Conservation (phyloP, 2,329 filamentous ascomycete genomes). For the Sporothrix variecibatus region DNA sequence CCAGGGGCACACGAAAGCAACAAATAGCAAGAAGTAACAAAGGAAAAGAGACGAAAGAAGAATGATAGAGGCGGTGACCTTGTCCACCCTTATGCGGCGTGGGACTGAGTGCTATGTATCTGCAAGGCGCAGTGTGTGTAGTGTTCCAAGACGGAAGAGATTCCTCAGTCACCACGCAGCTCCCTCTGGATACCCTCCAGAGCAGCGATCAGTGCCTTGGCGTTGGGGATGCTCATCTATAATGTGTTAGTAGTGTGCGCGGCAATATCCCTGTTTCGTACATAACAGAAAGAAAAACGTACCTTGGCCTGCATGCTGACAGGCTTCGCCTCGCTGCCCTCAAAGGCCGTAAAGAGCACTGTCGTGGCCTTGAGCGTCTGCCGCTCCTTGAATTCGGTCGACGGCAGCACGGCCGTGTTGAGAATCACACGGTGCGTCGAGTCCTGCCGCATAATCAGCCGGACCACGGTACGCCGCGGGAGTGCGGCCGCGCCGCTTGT, state of each 20-base stretch:
- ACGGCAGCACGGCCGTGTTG: conserved; percentile 78
- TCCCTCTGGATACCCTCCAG: conserved; percentile 54
- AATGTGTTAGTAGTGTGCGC: conserved; percentile 4
- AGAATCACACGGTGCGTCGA: conserved; percentile 84
- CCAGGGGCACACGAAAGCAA: neutral
- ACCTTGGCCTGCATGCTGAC: conserved; percentile 65
- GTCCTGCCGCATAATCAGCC: conserved; percentile 88
- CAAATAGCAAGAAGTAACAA: neutral
- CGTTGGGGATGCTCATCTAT: conserved; percentile 57
- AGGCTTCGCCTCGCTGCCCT: conserved; percentile 56
- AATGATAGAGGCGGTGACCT: neutral
- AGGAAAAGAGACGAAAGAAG: neutral
- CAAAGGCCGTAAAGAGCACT: conserved; percentile 66
- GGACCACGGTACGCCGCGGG: conserved; percentile 54
- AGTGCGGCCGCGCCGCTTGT: conserved; percentile 22
- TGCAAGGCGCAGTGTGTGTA: neutral
- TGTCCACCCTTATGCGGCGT: neutral
- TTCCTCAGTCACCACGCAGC: conserved; percentile 40
- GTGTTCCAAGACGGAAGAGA: neutral
- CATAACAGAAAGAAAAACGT: conserved; percentile 33
- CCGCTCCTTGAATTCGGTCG: conserved; percentile 77
- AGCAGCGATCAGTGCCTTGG: conserved; percentile 54
- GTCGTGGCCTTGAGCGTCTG: conserved; percentile 70
- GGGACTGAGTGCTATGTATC: neutral
- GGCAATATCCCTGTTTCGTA: neutral